phyloP scores from a whole-genome alignment of 176 grass and related monocot species.

The Secale cereale region DNA sequence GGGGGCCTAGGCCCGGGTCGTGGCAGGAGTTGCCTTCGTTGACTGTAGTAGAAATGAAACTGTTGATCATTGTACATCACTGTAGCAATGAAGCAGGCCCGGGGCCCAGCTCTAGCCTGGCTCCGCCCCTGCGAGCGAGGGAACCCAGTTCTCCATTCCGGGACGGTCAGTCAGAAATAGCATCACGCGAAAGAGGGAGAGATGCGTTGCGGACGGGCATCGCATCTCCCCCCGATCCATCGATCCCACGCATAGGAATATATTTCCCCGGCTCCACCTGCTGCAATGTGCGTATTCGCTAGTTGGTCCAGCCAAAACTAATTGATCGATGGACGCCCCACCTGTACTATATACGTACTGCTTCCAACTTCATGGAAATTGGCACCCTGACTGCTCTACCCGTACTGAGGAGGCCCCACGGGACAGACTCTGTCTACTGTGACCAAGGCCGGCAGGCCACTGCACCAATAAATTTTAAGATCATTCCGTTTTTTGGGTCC shows the following conservation, averaged over 20 bases:
- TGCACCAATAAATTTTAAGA: too few relatives aligned
- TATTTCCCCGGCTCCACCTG: neutral
- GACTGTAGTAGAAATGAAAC: too few relatives aligned
- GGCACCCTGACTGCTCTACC: neutral
- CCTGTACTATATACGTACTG: neutral
- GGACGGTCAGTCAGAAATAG: neutral
- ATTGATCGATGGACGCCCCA: neutral
- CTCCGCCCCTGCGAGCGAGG: too few relatives aligned
- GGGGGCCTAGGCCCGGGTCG: too few relatives aligned
- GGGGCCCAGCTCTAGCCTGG: too few relatives aligned
- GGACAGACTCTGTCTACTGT: neutral
- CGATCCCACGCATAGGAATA: neutral
- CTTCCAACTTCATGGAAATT: constrained; percentile 1
- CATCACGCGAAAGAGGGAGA: neutral
- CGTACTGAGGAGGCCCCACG: neutral
- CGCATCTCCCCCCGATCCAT: neutral
- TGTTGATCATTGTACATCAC: too few relatives aligned
- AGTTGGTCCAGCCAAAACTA: neutral
- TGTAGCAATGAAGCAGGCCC: too few relatives aligned
- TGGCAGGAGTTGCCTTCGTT: too few relatives aligned
- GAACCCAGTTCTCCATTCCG: neutral
- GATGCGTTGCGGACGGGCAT: constrained; percentile 18
- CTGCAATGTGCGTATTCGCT: neutral
- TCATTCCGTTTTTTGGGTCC: too few relatives aligned
- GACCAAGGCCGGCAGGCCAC: neutral